phyloP scores from a whole-genome alignment of 2,329 filamentous ascomycete species.

The Leptographium wingfieldii region DNA sequence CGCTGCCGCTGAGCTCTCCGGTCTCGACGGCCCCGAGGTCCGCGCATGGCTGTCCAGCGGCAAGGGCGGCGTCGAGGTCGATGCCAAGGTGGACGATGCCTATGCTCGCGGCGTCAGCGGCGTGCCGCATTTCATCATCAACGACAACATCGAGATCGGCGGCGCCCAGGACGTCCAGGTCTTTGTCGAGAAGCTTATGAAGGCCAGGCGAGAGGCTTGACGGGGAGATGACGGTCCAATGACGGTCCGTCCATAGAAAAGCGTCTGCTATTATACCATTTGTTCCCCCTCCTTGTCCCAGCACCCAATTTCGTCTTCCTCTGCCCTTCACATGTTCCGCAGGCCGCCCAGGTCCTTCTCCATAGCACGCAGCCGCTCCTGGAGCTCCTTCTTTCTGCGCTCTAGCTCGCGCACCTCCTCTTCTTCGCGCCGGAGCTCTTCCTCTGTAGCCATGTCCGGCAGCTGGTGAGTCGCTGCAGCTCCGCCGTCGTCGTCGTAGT shows the following conservation, averaged over 20 bases:
- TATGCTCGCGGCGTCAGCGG: slow-evolving; percentile 43
- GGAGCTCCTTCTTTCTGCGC: slow-evolving; percentile 41
- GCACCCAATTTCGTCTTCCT: too few species aligned
- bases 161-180: slow-evolving; percentile 59
- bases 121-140: slow-evolving; percentile 65
- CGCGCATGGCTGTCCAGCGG: slow-evolving; percentile 40
- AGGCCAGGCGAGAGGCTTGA: slow-evolving; percentile 22
- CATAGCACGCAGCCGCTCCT: slow-evolving; percentile 38
- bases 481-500: slow-evolving; percentile 30
- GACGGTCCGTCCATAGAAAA: not conserved
- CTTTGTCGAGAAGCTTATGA: slow-evolving; percentile 54
- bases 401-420: slow-evolving; percentile 49
- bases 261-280: too few species aligned
- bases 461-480: slow-evolving; percentile 25
- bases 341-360: slow-evolving; percentile 43
- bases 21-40: slow-evolving; percentile 39
- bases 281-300: too few species aligned
- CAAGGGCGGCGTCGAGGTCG: slow-evolving; percentile 43
- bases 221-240: not conserved
- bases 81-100: slow-evolving; percentile 40
- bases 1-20: slow-evolving; percentile 39
- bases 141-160: slow-evolving; percentile 51
- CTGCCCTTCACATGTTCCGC: slow-evolving; percentile 32
- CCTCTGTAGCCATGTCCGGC: slow-evolving; percentile 40
- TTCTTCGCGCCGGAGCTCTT: slow-evolving; percentile 56